Evolutionary conservation across 2,329 filamentous ascomycete species (phyloP), one percentile per base, ranked within the genome.

Genomic region (Beauveria sp.): DNA sequence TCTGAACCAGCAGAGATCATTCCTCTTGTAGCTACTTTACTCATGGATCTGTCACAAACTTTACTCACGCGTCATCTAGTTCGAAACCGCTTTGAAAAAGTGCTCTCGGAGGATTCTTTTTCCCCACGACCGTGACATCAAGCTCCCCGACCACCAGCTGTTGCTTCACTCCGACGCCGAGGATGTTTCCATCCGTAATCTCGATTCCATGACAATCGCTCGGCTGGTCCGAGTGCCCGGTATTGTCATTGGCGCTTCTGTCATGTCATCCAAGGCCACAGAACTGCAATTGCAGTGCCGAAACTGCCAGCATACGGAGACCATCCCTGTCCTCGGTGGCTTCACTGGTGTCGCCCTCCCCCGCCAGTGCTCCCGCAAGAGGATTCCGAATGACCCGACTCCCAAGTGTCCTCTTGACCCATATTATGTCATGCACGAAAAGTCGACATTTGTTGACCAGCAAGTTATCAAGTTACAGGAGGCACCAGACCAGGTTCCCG

Each of bases 391-490:
- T 56, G 90, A 96, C 50, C 78, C 80, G 2, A 81, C 83, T 1
- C 85, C 90, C 43, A 87, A 88, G 68, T 99, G 95, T 69, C 93
- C 93, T 0, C 77, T 99, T 64, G 95, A 99, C 69, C 95, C 95
- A 18, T 99, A 97, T 76, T 96, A 95, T 69, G 91, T 99, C 62
- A 83, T 95, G 63, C 95, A 99, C 72, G 95, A 99, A 75, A 92
- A 89, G 73, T 96, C 90, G 43, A 86, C 87, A 65, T 99, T 99
- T 72, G 93, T 98, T 69, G 95, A 99, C 70, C 95, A 99, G 75
- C 95, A 99, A 74, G 91, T 99, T 64, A 89, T 99, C 73, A 99
- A 99, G 75, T 85, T 99, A 20, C 95, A 99, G 73, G 95, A 99
- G 76, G 95, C 93, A 0, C 95, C 95, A 1, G 95, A 99, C 70